phyloP scores from a whole-genome alignment of 768 basidiomycete species.

The Cystobasidium ongulense region DNA sequence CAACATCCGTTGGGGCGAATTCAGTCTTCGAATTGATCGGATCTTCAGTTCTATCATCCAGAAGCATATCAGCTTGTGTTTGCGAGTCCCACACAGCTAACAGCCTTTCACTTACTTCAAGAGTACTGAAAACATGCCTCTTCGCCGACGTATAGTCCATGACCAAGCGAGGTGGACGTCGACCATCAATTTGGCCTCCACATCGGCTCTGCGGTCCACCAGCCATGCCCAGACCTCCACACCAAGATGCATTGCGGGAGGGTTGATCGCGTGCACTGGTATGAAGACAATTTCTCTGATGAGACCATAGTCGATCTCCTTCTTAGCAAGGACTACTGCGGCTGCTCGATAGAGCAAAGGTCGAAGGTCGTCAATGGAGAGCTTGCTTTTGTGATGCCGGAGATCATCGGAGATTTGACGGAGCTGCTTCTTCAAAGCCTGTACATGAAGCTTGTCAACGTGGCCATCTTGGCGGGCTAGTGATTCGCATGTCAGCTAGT shows the following conservation, averaged over 20 bases:
- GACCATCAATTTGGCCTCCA: conserved; percentile 73
- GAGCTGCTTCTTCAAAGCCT: conserved; percentile 53
- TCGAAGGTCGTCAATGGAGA: conserved; percentile 71
- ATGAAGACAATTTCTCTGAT: conserved; percentile 76
- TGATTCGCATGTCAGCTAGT: background rate
- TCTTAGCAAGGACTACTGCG: conserved; percentile 60
- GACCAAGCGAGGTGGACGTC: conserved; percentile 85
- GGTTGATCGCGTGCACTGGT: conserved; percentile 82
- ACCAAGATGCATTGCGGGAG: conserved; percentile 72
- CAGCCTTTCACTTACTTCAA: conserved; percentile 59
- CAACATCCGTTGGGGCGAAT: conserved; percentile 84
- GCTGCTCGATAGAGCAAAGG: conserved; percentile 79
- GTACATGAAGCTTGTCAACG: conserved; percentile 50
- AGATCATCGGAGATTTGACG: conserved; percentile 54
- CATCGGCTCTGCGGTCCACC: conserved; percentile 69
- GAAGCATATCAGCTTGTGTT: no score
- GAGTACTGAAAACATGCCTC: conserved; percentile 71
- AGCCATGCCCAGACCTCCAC: conserved; percentile 97
- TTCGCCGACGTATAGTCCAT: conserved; percentile 63
- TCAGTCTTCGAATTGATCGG: conserved; percentile 78
- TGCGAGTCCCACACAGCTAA: no score
- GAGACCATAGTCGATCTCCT: conserved; percentile 72
- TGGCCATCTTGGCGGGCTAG: background rate
- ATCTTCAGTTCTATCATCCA: conserved; percentile 70
- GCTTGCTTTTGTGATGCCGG: conserved; percentile 61